Evolutionary conservation across 129 eudicot genomes (phyloP).

Genomic region (Arctium lappa): DNA sequence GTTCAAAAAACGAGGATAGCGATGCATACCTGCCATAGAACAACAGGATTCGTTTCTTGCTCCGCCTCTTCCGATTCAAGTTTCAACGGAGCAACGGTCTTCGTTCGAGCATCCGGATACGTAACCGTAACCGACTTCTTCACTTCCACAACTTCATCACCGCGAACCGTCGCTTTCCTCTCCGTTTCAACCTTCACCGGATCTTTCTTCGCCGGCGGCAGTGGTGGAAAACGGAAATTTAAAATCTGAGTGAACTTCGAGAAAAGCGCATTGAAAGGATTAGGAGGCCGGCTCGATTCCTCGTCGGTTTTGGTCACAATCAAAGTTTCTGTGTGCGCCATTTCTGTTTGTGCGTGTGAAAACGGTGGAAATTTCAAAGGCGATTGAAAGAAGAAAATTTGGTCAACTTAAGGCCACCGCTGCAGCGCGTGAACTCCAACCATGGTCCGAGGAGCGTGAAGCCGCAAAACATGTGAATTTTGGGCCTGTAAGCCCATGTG

Average conservation of each 20-base stretch:
- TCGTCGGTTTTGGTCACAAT: constrained; percentile 17
- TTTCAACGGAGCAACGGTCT: constrained; percentile 40
- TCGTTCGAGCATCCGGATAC: constrained; percentile 29
- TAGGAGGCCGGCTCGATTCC: constrained; percentile 13
- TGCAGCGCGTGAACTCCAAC: constrained; percentile 11
- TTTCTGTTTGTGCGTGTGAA: constrained; percentile 12
- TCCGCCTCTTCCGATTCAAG: constrained; percentile 56
- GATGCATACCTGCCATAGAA: constrained; percentile 77
- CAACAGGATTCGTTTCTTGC: constrained; percentile 49
- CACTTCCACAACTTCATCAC: constrained; percentile 22
- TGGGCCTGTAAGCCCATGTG: not conserved
- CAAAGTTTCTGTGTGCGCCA: constrained; percentile 35
- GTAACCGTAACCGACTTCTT: constrained; percentile 37
- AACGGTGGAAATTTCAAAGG: constrained; percentile 19
- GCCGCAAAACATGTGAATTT: not conserved
- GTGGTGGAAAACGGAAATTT: constrained; percentile 26
- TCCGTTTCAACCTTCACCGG: constrained; percentile 29
- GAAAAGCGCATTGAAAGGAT: constrained; percentile 32
- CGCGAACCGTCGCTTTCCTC: constrained; percentile 18
- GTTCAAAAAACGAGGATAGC: not conserved
- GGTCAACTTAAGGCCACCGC: constrained; percentile 22
- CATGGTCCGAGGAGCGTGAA: not conserved
- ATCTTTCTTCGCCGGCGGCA: constrained; percentile 24
- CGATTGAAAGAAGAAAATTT: not conserved
- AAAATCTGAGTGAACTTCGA: constrained; percentile 33